These are phyloP conservation scores for Brassica carinata DNA, from an alignment of 345 rosid genomes.

Conservation along the genomic window DNA sequence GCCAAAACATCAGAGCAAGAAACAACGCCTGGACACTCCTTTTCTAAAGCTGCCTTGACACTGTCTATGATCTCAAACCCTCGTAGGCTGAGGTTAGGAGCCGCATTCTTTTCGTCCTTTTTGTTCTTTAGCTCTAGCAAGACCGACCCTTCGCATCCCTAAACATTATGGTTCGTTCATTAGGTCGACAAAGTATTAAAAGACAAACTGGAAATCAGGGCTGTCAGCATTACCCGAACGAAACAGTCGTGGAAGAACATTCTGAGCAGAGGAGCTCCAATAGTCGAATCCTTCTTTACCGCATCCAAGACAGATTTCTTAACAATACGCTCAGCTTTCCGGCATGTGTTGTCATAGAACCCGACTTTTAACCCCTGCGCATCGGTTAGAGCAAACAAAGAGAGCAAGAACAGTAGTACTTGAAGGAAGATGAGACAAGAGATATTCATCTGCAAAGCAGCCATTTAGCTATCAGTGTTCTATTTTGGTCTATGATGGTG, in stretches of 20 bases:
- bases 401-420: constrained; percentile 27
- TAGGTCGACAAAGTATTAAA: neutral
- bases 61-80: constrained; percentile 64
- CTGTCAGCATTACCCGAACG: constrained; percentile 50
- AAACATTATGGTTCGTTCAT: neutral
- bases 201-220: neutral
- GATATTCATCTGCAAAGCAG: constrained; percentile 35
- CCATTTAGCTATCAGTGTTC: constrained; percentile 30
- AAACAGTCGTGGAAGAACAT: constrained; percentile 89
- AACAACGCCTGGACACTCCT: constrained; percentile 70
- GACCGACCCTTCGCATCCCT: constrained; percentile 91
- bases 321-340: constrained; percentile 53
- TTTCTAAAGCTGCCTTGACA: constrained; percentile 58
- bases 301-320: constrained; percentile 32
- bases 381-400: constrained; percentile 19
- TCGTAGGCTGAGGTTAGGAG: constrained; percentile 59
- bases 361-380: constrained; percentile 53
- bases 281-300: constrained; percentile 47
- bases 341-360: constrained; percentile 55
- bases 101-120: constrained; percentile 52
- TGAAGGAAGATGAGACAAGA: constrained; percentile 36
- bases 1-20: constrained; percentile 82
- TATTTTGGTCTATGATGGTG: constrained; percentile 7
- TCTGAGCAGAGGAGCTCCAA: constrained; percentile 65
- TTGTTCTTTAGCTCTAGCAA: constrained; percentile 55